These are phyloP conservation scores for Cladosporium cucumerinum DNA, from an alignment of 2,329 filamentous ascomycete genomes.

Conservation along the genomic window DNA sequence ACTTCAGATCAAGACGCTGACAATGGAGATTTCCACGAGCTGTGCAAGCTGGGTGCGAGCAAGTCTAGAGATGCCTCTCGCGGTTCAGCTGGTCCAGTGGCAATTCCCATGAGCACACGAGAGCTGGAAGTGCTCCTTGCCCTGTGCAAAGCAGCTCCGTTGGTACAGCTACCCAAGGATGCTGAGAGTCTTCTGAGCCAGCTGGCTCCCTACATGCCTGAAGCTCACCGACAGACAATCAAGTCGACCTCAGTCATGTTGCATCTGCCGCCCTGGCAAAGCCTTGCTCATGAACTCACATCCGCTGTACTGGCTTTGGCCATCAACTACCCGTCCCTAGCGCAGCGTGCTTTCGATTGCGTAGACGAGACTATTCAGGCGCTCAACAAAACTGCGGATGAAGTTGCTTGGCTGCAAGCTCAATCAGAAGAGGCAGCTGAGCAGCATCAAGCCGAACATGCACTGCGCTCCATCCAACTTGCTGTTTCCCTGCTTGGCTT, in stretches of 20 bases:
- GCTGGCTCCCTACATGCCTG: slow-evolving; percentile 77
- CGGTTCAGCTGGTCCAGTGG: slow-evolving; percentile 20
- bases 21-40: slow-evolving; percentile 37
- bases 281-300: slow-evolving; percentile 73
- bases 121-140: slow-evolving; percentile 91
- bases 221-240: slow-evolving; percentile 77
- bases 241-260: slow-evolving; percentile 77
- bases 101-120: slow-evolving; percentile 57
- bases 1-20: slow-evolving; percentile 27
- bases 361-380: slow-evolving; percentile 70
- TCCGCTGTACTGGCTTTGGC: slow-evolving; percentile 79
- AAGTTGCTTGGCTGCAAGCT: slow-evolving; percentile 38
- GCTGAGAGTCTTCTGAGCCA: slow-evolving; percentile 77
- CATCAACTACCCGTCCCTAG: slow-evolving; percentile 65
- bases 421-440: slow-evolving; percentile 24
- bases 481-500: slow-evolving; percentile 87
- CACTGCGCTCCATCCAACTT: slow-evolving; percentile 57
- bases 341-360: slow-evolving; percentile 62
- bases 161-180: slow-evolving; percentile 65
- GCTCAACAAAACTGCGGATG: slow-evolving; percentile 61
- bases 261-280: slow-evolving; percentile 81
- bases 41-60: slow-evolving; percentile 39
- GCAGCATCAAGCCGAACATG: slow-evolving; percentile 16
- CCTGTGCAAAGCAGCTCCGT: slow-evolving; percentile 82
- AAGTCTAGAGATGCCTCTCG: slow-evolving; percentile 18